These are phyloP conservation scores for Monosporascus sp. DNA, from an alignment of 2,329 filamentous ascomycete genomes.

Conservation along the genomic window DNA sequence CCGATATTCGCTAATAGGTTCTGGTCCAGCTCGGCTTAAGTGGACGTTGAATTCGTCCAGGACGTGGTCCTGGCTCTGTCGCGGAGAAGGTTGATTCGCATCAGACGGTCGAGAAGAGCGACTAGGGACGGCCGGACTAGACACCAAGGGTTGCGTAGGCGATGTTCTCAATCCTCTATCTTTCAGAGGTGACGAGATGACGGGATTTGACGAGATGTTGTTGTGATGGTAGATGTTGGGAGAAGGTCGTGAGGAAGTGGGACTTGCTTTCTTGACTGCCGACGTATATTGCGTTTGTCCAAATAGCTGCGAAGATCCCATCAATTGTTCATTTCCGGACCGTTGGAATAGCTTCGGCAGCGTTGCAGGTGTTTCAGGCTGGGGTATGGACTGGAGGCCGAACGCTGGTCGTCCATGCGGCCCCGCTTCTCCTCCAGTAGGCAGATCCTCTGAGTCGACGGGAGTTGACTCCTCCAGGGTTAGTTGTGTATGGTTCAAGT, in stretches of 20 bases:
- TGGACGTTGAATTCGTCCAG: conserved; percentile 2
- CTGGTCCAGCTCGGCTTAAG: conserved; percentile 11
- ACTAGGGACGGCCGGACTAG: conserved; percentile 33
- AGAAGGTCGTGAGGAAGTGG: conserved; percentile 55
- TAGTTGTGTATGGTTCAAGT: conserved; percentile 35
- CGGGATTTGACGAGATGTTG: conserved; percentile 40
- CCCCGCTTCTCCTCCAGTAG: conserved; percentile 22
- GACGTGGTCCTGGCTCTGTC: conserved; percentile 6
- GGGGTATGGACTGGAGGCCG: conserved; percentile 15
- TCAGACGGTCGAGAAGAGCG: conserved; percentile 16
- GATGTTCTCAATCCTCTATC: conserved; percentile 43
- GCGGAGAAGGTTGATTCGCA: conserved; percentile 10
- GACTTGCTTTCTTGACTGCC: conserved; percentile 44
- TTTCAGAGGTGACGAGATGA: conserved; percentile 45
- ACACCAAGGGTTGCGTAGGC: conserved; percentile 34
- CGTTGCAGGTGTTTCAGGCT: conserved; percentile 46
- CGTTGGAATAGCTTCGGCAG: conserved; percentile 44
- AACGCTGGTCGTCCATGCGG: conserved; percentile 33
- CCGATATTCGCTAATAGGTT: conserved; percentile 25
- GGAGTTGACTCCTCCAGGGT: conserved; percentile 15
- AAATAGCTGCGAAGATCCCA: conserved; percentile 48
- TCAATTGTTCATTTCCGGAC: conserved; percentile 25
- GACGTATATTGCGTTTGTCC: conserved; percentile 52
- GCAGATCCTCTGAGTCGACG: conserved; percentile 11
- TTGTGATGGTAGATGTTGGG: conserved; percentile 40